Conservation (phyloP, 257 asterid species). For the Ehretia macrophylla region DNA sequence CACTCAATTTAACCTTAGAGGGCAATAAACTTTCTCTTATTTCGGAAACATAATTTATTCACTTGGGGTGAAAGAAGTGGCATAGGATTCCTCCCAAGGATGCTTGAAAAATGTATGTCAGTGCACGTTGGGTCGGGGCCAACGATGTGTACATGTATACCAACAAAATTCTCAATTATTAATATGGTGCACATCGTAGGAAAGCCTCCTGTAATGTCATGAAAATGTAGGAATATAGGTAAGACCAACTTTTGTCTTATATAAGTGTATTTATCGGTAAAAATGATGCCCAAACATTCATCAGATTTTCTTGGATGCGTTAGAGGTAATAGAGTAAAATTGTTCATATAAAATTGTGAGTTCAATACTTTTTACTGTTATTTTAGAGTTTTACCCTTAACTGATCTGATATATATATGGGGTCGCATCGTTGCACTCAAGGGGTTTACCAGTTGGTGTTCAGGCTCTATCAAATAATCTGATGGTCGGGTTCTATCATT, state of each 20-base stretch:
- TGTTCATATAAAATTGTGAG: too few relatives aligned
- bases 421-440: too few relatives aligned
- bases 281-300: background rate
- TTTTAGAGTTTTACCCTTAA: too few relatives aligned
- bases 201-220: background rate
- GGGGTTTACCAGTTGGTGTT: too few relatives aligned
- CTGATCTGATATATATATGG: too few relatives aligned
- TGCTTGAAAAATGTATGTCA: constrained; percentile 27
- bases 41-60: constrained; percentile 7
- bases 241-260: background rate
- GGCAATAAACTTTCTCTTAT: too few relatives aligned
- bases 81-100: constrained; percentile 42
- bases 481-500: too few relatives aligned
- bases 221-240: background rate
- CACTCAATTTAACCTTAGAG: too few relatives aligned
- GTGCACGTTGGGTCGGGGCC: constrained; percentile 34
- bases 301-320: too few relatives aligned
- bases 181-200: background rate
- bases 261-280: background rate
- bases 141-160: constrained; percentile 28
- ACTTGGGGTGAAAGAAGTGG: constrained; percentile 1
- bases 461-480: too few relatives aligned
- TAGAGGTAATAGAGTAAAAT: too few relatives aligned
- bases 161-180: constrained; percentile 13
- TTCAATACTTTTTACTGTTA: too few relatives aligned